Base-by-base conservation (phyloP, 148 eudicot genomes). In the Limonium bicolor region DNA sequence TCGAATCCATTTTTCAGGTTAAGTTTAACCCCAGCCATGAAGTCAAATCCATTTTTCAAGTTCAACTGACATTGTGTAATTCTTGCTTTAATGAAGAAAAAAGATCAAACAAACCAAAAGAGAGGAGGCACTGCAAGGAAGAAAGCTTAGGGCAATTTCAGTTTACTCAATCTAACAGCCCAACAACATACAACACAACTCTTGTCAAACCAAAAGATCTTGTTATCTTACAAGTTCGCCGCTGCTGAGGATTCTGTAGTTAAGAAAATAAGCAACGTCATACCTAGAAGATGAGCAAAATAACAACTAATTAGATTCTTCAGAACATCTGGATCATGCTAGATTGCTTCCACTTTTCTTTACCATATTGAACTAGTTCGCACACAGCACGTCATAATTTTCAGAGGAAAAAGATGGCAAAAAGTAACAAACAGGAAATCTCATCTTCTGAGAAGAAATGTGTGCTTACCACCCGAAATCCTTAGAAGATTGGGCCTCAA, bases 161-260 rank as follows among this genome's bases (percentile, higher is more conserved):
- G 36, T 10, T 2, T 10, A 32, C 14, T 32, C 11, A 1, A 10
- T 12, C 7, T 2, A 16, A 14, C 62, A 42, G 50, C n/a, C n/a
- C n/a, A n/a, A n/a, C n/a, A n/a, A n/a, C n/a, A n/a, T n/a, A n/a
- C n/a, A n/a, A n/a, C n/a, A n/a, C n/a, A n/a, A n/a, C n/a, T n/a
- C n/a, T n/a, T n/a, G n/a, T n/a, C n/a, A n/a, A n/a, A n/a, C n/a
- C n/a, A n/a, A n/a, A n/a, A n/a, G n/a, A n/a, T n/a, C n/a, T n/a
- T n/a, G n/a, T n/a, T n/a, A 47, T 33, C 86, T 72, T 76, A 90
- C 97, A 52, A 77, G 84, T 58, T 90, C 97, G 6, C 95, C 85
- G 1, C 80, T 33, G 41, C 36, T 17, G 29, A 69, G 55, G 48
- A 80, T 47, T 58, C 80, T 68, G 74, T 66, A 71, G 69, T 46